These are phyloP conservation scores for Sporothrix inflata DNA, from an alignment of 2,329 filamentous ascomycete species.

Conservation along the genomic window DNA sequence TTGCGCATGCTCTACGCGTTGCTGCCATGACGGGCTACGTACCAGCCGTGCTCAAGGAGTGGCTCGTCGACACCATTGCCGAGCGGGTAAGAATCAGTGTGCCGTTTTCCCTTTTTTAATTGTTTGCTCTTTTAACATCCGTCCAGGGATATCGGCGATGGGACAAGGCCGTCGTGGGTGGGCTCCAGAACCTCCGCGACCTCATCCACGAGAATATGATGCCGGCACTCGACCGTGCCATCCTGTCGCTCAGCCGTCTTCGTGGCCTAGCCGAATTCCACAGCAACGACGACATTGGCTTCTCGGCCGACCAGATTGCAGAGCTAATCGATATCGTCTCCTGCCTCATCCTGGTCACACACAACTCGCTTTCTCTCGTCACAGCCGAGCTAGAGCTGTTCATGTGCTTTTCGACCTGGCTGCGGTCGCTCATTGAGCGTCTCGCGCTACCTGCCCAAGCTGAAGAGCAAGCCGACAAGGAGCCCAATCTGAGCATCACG, in stretches of 20 bases:
- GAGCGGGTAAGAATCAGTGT: slow-evolving; percentile 63
- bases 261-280: slow-evolving; percentile 83
- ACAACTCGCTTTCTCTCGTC: slow-evolving; percentile 71
- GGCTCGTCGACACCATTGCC: slow-evolving; percentile 81
- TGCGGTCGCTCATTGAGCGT: slow-evolving; percentile 80
- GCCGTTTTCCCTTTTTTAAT: neutral
- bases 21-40: slow-evolving; percentile 83
- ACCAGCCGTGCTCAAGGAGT: slow-evolving; percentile 75
- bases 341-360: slow-evolving; percentile 73
- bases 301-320: slow-evolving; percentile 65
- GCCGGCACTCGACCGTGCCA: slow-evolving; percentile 81
- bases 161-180: slow-evolving; percentile 82
- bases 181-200: slow-evolving; percentile 75
- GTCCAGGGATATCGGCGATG: slow-evolving; percentile 84
- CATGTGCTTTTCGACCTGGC: slow-evolving; percentile 77
- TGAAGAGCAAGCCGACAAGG: slow-evolving; percentile 77
- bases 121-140: neutral
- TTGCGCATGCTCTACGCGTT: slow-evolving; percentile 80
- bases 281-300: slow-evolving; percentile 63
- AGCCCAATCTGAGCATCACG: slow-evolving; percentile 72
- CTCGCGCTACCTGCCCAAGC: slow-evolving; percentile 68
- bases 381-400: slow-evolving; percentile 81
- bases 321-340: slow-evolving; percentile 71
- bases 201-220: slow-evolving; percentile 86
- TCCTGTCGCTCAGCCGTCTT: slow-evolving; percentile 79